A percentile compares a stretch with the other conserved stretches of the same genome.
These are phyloP conservation scores for Triticum urartu DNA, from an alignment of 176 grass and related monocot species.

Conservation along the genomic window DNA sequence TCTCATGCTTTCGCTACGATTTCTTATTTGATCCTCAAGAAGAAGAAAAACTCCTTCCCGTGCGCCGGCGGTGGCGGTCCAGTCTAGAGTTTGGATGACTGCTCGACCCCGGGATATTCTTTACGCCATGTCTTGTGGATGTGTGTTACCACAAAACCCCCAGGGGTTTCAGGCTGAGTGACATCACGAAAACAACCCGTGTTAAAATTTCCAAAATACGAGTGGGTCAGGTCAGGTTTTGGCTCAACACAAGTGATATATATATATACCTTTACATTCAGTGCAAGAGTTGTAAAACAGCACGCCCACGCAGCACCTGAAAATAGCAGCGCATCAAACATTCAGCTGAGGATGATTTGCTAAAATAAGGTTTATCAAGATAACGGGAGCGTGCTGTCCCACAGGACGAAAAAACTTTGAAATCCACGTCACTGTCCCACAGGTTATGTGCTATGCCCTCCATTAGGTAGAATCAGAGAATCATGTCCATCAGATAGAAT, in stretches of 20 bases:
- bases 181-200: background rate
- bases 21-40: constrained; percentile 5
- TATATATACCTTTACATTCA: constrained; percentile 63
- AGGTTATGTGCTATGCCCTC: background rate
- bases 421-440: background rate
- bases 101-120: constrained; percentile 42
- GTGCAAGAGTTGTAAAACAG: constrained; percentile 56
- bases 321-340: background rate
- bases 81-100: constrained; percentile 35
- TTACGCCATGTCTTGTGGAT: constrained; percentile 84
- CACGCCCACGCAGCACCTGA: constrained; percentile 49
- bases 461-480: background rate
- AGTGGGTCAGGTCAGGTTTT: background rate
- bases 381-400: background rate
- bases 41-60: background rate
- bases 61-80: background rate
- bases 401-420: background rate
- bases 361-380: background rate
- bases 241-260: background rate
- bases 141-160: constrained; percentile 49
- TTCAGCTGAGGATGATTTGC: background rate
- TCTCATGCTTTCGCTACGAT: background rate
- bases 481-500: background rate
- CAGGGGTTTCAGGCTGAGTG: constrained; percentile 59
- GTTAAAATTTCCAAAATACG: background rate